These are phyloP conservation scores for Agapanthus africanus DNA, from an alignment of 106 monocot genomes.

Conservation along the genomic window DNA sequence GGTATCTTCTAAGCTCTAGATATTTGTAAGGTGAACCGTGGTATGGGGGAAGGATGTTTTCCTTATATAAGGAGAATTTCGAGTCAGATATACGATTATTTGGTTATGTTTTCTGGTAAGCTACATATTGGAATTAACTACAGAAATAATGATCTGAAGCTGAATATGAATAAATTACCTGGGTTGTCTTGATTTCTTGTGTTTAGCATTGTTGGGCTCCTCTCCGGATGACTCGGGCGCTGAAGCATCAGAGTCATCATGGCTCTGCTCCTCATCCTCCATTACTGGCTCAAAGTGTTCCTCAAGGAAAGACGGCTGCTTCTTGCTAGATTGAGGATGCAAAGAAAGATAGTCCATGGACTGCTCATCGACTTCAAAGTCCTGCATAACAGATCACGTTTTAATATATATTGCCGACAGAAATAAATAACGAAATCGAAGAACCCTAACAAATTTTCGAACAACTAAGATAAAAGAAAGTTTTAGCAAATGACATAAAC, in stretches of 20 bases:
- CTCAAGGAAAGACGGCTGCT: slow-evolving; percentile 40
- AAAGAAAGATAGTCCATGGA: slow-evolving; percentile 66
- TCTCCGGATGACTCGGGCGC: slow-evolving; percentile 30
- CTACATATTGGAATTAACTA: background rate
- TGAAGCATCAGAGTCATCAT: slow-evolving; percentile 32
- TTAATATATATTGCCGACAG: background rate
- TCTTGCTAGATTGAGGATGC: slow-evolving; percentile 56
- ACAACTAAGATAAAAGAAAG: background rate
- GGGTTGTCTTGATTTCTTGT: slow-evolving; percentile 31
- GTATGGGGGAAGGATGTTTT: too few relatives aligned
- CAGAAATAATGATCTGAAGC: background rate
- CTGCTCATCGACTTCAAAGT: slow-evolving; percentile 72
- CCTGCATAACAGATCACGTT: slow-evolving; percentile 31
- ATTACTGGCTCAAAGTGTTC: slow-evolving; percentile 72
- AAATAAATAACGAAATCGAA: background rate
- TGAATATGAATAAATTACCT: slow-evolving; percentile 31
- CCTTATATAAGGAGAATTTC: too few relatives aligned
- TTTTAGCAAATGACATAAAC: background rate
- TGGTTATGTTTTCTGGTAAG: background rate
- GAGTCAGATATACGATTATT: too few relatives aligned
- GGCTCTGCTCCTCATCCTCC: slow-evolving; percentile 29
- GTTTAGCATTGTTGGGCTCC: slow-evolving; percentile 21
- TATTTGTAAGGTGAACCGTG: too few relatives aligned
- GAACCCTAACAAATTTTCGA: background rate
- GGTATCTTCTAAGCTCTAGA: too few relatives aligned